These are phyloP conservation scores for Starmerella asiatica DNA, from an alignment of 805 yeast species.

Conservation along the genomic window DNA sequence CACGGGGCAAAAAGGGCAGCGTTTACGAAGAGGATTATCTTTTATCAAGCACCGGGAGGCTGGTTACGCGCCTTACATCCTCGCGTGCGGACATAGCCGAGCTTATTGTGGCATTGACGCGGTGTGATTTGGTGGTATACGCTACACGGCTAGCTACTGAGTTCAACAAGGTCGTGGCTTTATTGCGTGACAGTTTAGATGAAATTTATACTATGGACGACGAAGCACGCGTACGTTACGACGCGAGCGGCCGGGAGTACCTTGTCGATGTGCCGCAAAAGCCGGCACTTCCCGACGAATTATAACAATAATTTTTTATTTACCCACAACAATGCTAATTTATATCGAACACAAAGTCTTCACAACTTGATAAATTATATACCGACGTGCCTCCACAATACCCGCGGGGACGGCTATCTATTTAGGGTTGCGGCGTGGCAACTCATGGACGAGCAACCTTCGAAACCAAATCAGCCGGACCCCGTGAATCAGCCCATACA, in stretches of 20 bases:
- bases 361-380: too few species aligned
- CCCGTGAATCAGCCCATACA: background rate
- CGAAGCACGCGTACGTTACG: slow-evolving; percentile 73
- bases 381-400: too few species aligned
- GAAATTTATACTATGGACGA: slow-evolving; percentile 78
- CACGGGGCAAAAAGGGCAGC: slow-evolving; percentile 95
- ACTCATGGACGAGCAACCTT: background rate
- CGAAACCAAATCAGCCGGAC: background rate
- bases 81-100: slow-evolving; percentile 62
- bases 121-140: slow-evolving; percentile 61
- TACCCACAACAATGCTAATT: background rate
- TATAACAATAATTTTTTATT: background rate
- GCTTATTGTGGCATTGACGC: slow-evolving; percentile 60
- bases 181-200: slow-evolving; percentile 45
- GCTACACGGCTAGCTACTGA: slow-evolving; percentile 67
- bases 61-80: slow-evolving; percentile 64
- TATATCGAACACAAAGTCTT: too few species aligned
- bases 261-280: slow-evolving; percentile 32
- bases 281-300: slow-evolving; percentile 14
- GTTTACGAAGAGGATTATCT: slow-evolving; percentile 94
- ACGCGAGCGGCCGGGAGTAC: slow-evolving; percentile 77
- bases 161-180: slow-evolving; percentile 42
- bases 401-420: too few species aligned
- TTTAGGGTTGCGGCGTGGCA: too few species aligned
- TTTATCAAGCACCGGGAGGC: slow-evolving; percentile 73